Evolutionary conservation across 1,139 yeast species (phyloP), one percentile per base, ranked within the genome.

Genomic region (Yamadazyma conglobata): DNA sequence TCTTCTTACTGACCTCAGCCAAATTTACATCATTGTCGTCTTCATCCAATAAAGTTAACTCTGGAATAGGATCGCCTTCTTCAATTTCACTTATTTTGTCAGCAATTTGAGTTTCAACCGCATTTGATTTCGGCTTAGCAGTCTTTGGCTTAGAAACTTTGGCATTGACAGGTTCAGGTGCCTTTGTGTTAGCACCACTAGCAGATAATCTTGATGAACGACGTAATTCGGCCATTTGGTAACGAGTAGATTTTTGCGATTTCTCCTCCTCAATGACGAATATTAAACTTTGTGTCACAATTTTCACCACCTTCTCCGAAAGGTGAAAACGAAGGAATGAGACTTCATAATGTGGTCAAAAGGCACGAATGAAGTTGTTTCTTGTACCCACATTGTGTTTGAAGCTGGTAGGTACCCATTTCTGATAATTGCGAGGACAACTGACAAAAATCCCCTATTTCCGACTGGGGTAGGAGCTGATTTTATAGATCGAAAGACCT

Each of bases 1-100:
- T 58, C 9, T 67, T 56, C 12, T 57, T 45, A 6, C 79, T 76
- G 11, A 70, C 60, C 11, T 73, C 65, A 16, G 47, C 52, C 43
- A 84, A 59, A 21, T 70, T 60, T 27, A 88, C 67, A 13, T 67
- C 69, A 23, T 74, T 60, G n/a, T 67, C 84, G 38, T 82, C 81
- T 55, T 88, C 89, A 50, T 85, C 79, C 36, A 64, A 49, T 23
- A 89, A 61, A 0, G 64, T 64, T 32, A 84, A 46, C 34, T 73
- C 78, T 5, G 96, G 96, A 28, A 88, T 69, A 12, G 54, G 52
- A 50, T 81, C 95, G 13, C 94, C 95, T 10, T 74, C 65, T 37
- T 73, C 62, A 19, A 83, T 42, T 42, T 58, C 64, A 19, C 28
- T 11, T 34, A 33, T 35, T 22, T 32, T n/a, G 20, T 27, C n/a